phyloP scores from a whole-genome alignment of 148 eudicot species.

The Talinum fruticosum region DNA sequence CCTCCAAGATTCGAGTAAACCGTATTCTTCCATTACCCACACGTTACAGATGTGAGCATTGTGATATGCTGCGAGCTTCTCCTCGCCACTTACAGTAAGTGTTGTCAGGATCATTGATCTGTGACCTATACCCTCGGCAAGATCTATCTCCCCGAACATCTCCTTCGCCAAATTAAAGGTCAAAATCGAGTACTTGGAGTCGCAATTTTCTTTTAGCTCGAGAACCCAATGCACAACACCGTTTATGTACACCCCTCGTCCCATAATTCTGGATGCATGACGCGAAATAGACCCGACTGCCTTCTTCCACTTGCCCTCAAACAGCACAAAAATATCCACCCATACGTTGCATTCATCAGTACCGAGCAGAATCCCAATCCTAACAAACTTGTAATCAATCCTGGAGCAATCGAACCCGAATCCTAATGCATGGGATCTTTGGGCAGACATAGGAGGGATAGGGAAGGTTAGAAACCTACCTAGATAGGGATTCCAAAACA shows the following conservation, averaged over 20 bases:
- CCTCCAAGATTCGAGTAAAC: constrained; percentile 17
- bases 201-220: neutral
- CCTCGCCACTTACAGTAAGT: neutral
- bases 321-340: constrained; percentile 10
- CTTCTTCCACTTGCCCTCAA: neutral
- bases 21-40: constrained; percentile 24
- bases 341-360: neutral
- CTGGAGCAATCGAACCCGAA: constrained; percentile 13
- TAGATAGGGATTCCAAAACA: constrained; percentile 25
- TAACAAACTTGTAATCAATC: constrained; percentile 17
- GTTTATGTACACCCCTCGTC: constrained; percentile 13
- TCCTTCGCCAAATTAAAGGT: constrained; percentile 13
- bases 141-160: neutral
- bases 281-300: neutral
- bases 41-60: neutral
- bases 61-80: constrained; percentile 15
- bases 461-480: constrained; percentile 10
- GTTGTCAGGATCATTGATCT: neutral
- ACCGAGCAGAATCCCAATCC: neutral
- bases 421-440: neutral
- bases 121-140: neutral
- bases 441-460: neutral
- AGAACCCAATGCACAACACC: constrained; percentile 19
- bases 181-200: constrained; percentile 7
- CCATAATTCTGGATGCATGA: neutral